These are phyloP conservation scores for Candida verbasci DNA, from an alignment of 805 yeast species.

Conservation along the genomic window DNA sequence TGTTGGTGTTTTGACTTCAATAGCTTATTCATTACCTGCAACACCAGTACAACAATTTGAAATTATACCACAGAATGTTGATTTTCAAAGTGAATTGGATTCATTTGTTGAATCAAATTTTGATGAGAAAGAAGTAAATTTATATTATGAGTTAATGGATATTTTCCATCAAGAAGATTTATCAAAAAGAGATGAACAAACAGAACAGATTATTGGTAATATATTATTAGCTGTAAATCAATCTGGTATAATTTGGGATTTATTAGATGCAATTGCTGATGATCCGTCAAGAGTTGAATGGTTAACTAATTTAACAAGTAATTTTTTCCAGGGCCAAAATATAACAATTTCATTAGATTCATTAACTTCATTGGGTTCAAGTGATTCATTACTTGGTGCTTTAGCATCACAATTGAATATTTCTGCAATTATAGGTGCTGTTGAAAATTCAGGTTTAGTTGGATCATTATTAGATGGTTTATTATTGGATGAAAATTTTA, in stretches of 20 bases:
- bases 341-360: slow-evolving; percentile 4
- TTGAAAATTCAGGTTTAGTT: slow-evolving; percentile 32
- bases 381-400: slow-evolving; percentile 6
- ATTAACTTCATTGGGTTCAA: background rate
- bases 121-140: slow-evolving; percentile 8
- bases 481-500: slow-evolving; percentile 27
- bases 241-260: slow-evolving; percentile 29
- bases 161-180: background rate
- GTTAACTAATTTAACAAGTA: slow-evolving; percentile 30
- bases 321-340: slow-evolving; percentile 11
- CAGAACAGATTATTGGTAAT: slow-evolving; percentile 15
- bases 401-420: slow-evolving; percentile 13
- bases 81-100: slow-evolving; percentile 13
- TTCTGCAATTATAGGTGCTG: slow-evolving; percentile 18
- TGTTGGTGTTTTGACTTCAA: slow-evolving; percentile 1
- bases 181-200: background rate
- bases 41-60: slow-evolving; percentile 13
- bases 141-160: slow-evolving; percentile 8
- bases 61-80: slow-evolving; percentile 14
- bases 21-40: slow-evolving; percentile 14
- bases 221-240: slow-evolving; percentile 23
- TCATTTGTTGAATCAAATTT: slow-evolving; percentile 10
- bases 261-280: slow-evolving; percentile 32
- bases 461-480: slow-evolving; percentile 32
- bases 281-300: slow-evolving; percentile 21